These are phyloP conservation scores for Yamadazyma taylorii DNA, from an alignment of 1,139 yeast species.

Conservation along the genomic window DNA sequence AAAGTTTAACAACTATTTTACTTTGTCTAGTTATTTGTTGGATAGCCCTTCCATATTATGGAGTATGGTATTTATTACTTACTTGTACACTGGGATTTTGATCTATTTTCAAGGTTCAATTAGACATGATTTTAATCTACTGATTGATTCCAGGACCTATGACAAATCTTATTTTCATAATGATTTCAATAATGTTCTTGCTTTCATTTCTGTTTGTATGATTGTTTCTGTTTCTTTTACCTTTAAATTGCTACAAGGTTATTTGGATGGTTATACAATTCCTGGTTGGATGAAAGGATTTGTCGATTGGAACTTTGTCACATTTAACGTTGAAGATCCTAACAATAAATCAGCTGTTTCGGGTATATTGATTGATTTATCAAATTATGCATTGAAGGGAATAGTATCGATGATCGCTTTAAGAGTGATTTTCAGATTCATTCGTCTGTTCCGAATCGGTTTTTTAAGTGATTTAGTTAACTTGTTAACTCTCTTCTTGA, in stretches of 20 bases:
- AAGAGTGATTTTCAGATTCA: constrained; percentile 26
- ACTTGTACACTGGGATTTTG: constrained; percentile 24
- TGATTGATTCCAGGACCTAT: constrained; percentile 6
- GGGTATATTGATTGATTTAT: constrained; percentile 26
- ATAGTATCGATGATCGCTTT: constrained; percentile 19
- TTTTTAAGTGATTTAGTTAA: constrained; percentile 45
- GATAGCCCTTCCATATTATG: constrained; percentile 41
- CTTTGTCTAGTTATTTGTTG: constrained; percentile 48
- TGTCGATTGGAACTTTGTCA: constrained; percentile 31
- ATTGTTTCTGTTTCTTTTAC: constrained; percentile 43
- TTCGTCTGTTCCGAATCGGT: constrained; percentile 24
- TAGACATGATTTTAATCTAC: constrained; percentile 17
- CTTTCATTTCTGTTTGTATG: constrained; percentile 42
- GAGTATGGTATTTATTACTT: constrained; percentile 46
- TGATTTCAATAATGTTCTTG: constrained; percentile 22
- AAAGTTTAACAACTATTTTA: constrained; percentile 53
- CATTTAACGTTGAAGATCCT: constrained; percentile 22
- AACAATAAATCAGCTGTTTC: constrained; percentile 28
- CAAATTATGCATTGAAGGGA: constrained; percentile 26
- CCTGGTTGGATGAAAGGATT: constrained; percentile 38
- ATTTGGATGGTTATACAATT: constrained; percentile 51
- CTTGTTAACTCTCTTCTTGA: constrained; percentile 51
- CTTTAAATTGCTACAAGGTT: constrained; percentile 60
- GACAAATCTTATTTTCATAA: constrained; percentile 13
- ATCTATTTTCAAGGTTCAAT: constrained; percentile 30